Conservation (phyloP, 2,329 filamentous ascomycete species). For the Colletotrichum siamense region DNA sequence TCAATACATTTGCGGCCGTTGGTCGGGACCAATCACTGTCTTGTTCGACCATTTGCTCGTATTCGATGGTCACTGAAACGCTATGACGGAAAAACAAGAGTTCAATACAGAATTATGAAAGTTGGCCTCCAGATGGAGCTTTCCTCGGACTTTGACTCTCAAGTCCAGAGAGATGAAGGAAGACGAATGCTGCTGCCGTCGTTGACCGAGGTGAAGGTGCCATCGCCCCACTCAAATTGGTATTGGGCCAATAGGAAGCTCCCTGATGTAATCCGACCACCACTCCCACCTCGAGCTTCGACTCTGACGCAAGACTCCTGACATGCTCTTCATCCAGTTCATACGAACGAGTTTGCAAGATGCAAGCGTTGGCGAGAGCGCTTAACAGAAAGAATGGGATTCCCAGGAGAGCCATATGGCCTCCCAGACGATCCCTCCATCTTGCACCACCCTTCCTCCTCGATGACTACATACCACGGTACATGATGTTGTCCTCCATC, state of each 20-base stretch:
- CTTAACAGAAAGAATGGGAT: background rate
- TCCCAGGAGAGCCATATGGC: background rate
- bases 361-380: background rate
- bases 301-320: background rate
- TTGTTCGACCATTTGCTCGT: background rate
- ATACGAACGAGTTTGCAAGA: background rate
- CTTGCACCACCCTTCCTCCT: constrained; percentile 72
- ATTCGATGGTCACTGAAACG: background rate
- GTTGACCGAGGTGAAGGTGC: background rate
- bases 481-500: constrained; percentile 69
- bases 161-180: background rate
- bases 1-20: background rate
- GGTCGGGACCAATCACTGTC: background rate
- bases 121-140: background rate
- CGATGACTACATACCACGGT: constrained; percentile 75
- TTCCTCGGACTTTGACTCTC: background rate
- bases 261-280: constrained; percentile 5
- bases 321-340: background rate
- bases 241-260: background rate
- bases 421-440: constrained; percentile 45
- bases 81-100: background rate
- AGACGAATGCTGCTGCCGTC: too few species aligned
- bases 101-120: background rate
- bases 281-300: background rate
- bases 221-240: background rate